These are phyloP conservation scores for Blastocystis sp. DNA, from an alignment of 352 stramenopile genomes.

Conservation along the genomic window DNA sequence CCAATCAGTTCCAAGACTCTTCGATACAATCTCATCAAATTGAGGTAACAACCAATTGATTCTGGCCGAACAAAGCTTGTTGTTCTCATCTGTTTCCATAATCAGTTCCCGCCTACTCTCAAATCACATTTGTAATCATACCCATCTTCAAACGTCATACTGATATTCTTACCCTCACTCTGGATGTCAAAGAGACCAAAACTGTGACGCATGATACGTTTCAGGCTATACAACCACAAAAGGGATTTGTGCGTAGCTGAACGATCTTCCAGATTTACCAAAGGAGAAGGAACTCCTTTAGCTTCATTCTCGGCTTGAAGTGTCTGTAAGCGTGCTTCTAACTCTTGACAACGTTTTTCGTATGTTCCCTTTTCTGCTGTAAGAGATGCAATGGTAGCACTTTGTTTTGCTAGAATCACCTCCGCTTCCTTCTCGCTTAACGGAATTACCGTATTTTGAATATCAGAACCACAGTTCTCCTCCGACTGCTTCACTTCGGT, in stretches of 20 bases:
- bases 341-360: neutral
- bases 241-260: constrained; percentile 1
- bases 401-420: constrained; percentile 36
- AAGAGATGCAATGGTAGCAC: neutral
- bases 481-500: neutral
- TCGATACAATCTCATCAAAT: neutral
- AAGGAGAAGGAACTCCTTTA: neutral
- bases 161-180: neutral
- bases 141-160: neutral
- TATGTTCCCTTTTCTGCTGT: neutral
- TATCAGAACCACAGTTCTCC: constrained; percentile 31
- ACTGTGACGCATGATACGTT: constrained; percentile 26
- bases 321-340: neutral
- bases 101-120: constrained; percentile 8
- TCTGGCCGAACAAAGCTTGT: neutral
- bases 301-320: neutral
- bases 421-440: constrained; percentile 6
- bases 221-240: constrained; percentile 42
- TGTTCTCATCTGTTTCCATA: constrained; percentile 1
- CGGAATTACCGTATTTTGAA: constrained; percentile 25
- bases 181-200: constrained; percentile 37
- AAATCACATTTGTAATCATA: neutral
- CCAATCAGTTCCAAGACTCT: neutral
- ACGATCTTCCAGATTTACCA: neutral
- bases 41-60: neutral